Percentiles rank a stretch among this genome's conserved stretches.
These are phyloP conservation scores for Fraxinus quadrangulata DNA, from an alignment of 257 asterid species.

Conservation along the genomic window DNA sequence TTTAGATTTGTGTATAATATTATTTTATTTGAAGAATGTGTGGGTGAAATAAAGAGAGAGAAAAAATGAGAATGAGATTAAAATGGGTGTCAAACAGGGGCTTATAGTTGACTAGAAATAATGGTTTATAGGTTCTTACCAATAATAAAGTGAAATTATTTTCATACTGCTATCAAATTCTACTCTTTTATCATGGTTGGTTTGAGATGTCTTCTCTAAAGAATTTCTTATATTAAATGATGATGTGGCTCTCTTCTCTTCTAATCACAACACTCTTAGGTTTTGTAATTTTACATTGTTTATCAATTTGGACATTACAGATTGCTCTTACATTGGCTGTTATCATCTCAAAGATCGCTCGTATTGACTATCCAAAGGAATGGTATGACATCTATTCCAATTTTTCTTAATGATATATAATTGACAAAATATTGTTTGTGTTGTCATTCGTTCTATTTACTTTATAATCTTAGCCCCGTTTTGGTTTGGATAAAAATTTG, in stretches of 20 bases:
- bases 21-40: too few relatives aligned
- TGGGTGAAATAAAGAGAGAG: too few relatives aligned
- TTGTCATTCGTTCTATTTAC: neutral
- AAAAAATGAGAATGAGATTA: too few relatives aligned
- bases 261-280: neutral
- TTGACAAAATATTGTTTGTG: neutral
- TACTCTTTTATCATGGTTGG: conserved; percentile 14
- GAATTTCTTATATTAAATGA: neutral
- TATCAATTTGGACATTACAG: conserved; percentile 47
- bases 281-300: conserved; percentile 11
- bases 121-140: conserved; percentile 17
- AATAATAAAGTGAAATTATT: conserved; percentile 10
- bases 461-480: too few relatives aligned
- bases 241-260: neutral
- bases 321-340: conserved; percentile 89
- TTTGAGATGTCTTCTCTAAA: conserved; percentile 20
- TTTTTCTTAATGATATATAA: neutral
- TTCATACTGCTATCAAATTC: conserved; percentile 13
- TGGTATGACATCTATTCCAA: conserved; percentile 56
- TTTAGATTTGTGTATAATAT: too few relatives aligned
- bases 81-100: too few relatives aligned
- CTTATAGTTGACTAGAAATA: conserved; percentile 19
- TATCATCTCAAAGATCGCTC: conserved; percentile 89
- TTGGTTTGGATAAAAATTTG: too few relatives aligned
- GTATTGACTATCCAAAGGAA: conserved; percentile 94